These are phyloP conservation scores for Daldinia decipiens DNA, from an alignment of 495 filamentous ascomycete genomes.

Conservation along the genomic window DNA sequence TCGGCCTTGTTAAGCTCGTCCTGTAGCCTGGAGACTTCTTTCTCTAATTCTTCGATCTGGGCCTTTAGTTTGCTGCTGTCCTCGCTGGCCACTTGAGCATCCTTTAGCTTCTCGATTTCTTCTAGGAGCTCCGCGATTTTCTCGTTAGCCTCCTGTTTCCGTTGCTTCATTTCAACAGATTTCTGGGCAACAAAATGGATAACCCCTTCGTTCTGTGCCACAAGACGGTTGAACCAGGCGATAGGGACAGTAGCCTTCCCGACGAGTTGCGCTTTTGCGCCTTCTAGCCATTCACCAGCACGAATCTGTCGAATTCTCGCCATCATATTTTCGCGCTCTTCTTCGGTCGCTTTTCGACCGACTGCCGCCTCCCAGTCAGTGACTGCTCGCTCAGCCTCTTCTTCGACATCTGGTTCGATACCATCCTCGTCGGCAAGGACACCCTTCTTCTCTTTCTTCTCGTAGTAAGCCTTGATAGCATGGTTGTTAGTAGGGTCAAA, in stretches of 20 bases:
- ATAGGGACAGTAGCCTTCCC: slow-evolving; percentile 28
- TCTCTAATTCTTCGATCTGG: background rate
- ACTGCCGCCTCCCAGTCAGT: slow-evolving; percentile 1
- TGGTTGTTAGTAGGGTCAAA: slow-evolving; percentile 17
- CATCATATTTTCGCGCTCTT: slow-evolving; percentile 17
- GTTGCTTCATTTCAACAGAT: background rate
- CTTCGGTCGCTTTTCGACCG: background rate
- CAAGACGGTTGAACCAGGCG: slow-evolving; percentile 37
- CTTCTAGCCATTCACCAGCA: slow-evolving; percentile 31
- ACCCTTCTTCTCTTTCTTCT: background rate
- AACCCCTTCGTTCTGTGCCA: slow-evolving; percentile 27
- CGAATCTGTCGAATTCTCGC: slow-evolving; percentile 12
- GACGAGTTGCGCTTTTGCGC: slow-evolving; percentile 18
- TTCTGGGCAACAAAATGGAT: slow-evolving; percentile 11
- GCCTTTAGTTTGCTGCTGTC: background rate
- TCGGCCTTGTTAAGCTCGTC: background rate
- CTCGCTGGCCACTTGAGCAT: background rate
- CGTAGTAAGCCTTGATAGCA: background rate
- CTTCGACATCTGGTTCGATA: slow-evolving; percentile 4
- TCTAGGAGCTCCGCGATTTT: background rate
- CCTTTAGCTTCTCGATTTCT: background rate
- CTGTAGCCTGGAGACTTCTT: background rate
- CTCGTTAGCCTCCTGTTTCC: background rate
- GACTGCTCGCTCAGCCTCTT: background rate
- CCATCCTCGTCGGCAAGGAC: slow-evolving; percentile 1